A percentile compares a stretch with the other conserved stretches of the same genome.
Conservation (phyloP, 495 filamentous ascomycete species). For the Hypomontagnella monticulosa region DNA sequence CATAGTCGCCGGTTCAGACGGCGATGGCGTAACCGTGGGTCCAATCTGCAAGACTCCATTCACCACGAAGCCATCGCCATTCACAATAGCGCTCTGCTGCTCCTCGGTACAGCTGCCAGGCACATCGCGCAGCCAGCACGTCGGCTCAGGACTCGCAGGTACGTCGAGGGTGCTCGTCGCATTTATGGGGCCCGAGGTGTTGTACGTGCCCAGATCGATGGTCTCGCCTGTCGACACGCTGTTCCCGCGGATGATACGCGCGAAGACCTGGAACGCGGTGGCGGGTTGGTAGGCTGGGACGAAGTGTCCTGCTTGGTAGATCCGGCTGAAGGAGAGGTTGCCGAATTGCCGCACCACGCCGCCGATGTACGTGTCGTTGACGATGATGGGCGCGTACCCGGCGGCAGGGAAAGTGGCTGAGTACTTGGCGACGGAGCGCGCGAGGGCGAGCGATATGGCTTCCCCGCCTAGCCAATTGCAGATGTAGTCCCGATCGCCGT, state of each 20-base stretch:
- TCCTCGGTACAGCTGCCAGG: constrained; percentile 60
- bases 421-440: constrained; percentile 47
- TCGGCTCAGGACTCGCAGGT: constrained; percentile 53
- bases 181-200: constrained; percentile 61
- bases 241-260: constrained; percentile 66
- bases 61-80: constrained; percentile 55
- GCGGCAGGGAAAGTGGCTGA: constrained; percentile 53
- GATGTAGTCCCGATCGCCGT: constrained; percentile 71
- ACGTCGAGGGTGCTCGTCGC: constrained; percentile 57
- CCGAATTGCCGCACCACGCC: constrained; percentile 69
- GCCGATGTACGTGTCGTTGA: constrained; percentile 62
- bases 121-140: constrained; percentile 67
- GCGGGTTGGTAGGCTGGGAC: constrained; percentile 72
- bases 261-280: constrained; percentile 70
- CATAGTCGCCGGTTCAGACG: neutral
- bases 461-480: constrained; percentile 76
- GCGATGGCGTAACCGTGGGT: constrained; percentile 42
- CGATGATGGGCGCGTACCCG: constrained; percentile 64
- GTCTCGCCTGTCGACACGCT: constrained; percentile 68
- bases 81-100: constrained; percentile 55
- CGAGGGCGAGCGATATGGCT: constrained; percentile 65
- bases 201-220: constrained; percentile 60
- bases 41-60: constrained; percentile 65
- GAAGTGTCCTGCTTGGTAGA: constrained; percentile 70
- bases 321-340: constrained; percentile 68